Evolutionary conservation across 2,329 filamentous ascomycete genomes (phyloP).

Genomic region (Nemania serpens): DNA sequence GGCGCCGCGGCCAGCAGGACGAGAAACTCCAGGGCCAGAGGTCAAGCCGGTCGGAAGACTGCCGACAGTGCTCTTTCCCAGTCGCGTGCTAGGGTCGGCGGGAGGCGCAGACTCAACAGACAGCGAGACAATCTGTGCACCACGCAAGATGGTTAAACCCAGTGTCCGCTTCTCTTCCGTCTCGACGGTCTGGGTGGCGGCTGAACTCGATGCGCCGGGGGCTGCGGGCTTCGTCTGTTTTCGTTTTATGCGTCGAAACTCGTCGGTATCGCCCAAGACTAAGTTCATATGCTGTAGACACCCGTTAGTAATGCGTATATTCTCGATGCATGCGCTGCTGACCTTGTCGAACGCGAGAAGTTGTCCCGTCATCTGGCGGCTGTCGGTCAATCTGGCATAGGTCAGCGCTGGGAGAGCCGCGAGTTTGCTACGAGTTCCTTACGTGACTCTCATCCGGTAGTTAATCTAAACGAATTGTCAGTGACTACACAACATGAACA

Average conservation of each 20-base stretch:
- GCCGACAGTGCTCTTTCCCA: conserved; percentile 76
- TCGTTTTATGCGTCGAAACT: conserved; percentile 90
- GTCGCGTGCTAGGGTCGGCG: conserved; percentile 85
- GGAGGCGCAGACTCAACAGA: conserved; percentile 96
- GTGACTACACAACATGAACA: conserved; percentile 22
- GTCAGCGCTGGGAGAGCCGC: conserved; percentile 21
- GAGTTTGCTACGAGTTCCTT: conserved; percentile 17
- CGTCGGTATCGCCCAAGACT: conserved; percentile 97
- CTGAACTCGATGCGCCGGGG: conserved; percentile 63
- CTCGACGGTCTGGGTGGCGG: conserved; percentile 71
- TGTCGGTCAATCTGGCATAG: conserved; percentile 69
- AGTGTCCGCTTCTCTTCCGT: conserved; percentile 97
- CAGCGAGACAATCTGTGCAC: conserved; percentile 90
- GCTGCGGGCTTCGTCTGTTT: conserved; percentile 75
- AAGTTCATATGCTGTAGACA: conserved; percentile 94
- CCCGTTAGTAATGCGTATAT: conserved; percentile 12
- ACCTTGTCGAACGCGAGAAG: conserved; percentile 99
- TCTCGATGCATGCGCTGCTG: conserved; percentile 28
- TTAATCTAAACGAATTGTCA: conserved; percentile 74
- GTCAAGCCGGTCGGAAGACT: conserved; percentile 72
- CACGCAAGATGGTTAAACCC: conserved; percentile 90
- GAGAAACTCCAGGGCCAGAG: conserved; percentile 85
- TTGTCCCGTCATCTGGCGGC: conserved; percentile 93
- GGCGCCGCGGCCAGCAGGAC: conserved; percentile 84
- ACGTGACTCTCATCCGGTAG: conserved; percentile 96